phyloP scores from a whole-genome alignment of 2,329 filamentous ascomycete species.

The Aspergillus sp. region DNA sequence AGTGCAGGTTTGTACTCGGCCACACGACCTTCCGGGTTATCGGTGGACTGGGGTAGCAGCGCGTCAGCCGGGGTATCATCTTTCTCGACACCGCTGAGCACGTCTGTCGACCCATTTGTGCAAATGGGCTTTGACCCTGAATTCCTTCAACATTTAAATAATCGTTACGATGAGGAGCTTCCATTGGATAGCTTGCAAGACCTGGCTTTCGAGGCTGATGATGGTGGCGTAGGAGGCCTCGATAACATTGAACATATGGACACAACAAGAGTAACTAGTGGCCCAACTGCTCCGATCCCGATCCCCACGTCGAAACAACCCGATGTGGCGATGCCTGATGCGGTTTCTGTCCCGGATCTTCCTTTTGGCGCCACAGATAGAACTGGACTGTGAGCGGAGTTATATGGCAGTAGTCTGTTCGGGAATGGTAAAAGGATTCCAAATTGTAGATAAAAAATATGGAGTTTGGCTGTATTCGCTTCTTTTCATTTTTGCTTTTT shows the following conservation, averaged over 20 bases:
- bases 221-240: slow-evolving; percentile 12
- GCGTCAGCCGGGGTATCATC: slow-evolving; percentile 31
- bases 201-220: slow-evolving; percentile 22
- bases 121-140: slow-evolving; percentile 42
- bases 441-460: slow-evolving; percentile 1
- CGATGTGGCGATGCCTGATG: slow-evolving; percentile 14
- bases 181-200: slow-evolving; percentile 31
- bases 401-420: background rate
- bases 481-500: background rate
- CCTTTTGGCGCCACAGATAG: slow-evolving; percentile 3
- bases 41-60: slow-evolving; percentile 35
- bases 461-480: background rate
- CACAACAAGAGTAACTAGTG: slow-evolving; percentile 4
- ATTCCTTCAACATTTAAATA: slow-evolving; percentile 37
- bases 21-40: slow-evolving; percentile 26
- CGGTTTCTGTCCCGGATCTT: slow-evolving; percentile 2
- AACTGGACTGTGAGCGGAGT: background rate
- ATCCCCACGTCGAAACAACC: slow-evolving; percentile 22
- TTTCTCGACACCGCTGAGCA: slow-evolving; percentile 32
- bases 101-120: slow-evolving; percentile 33
- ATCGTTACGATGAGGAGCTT: slow-evolving; percentile 33
- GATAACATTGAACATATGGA: background rate
- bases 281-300: slow-evolving; percentile 17
- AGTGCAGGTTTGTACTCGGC: slow-evolving; percentile 33
- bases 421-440: background rate